Conservation (phyloP, 2,329 filamentous ascomycete species). For the Colletotrichum sidae region DNA sequence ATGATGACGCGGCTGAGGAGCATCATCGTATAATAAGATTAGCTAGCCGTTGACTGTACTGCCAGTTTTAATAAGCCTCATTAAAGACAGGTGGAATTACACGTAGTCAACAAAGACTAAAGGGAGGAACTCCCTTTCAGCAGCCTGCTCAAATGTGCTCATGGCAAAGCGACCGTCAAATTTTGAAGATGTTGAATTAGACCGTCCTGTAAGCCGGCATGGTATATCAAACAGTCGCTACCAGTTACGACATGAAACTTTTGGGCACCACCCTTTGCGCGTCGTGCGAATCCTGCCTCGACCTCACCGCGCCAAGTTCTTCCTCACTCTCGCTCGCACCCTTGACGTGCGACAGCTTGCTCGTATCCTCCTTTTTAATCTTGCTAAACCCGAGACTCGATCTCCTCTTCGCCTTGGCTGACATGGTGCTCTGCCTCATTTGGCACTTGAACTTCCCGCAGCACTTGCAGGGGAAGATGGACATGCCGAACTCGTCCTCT, state of each 20-base stretch:
- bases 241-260: conserved; percentile 7
- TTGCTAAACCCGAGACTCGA: conserved; percentile 2
- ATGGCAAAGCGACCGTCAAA: neutral
- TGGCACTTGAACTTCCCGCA: conserved; percentile 16
- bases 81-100: too few species aligned
- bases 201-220: too few species aligned
- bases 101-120: too few species aligned
- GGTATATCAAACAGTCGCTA: too few species aligned
- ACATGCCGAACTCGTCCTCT: conserved; percentile 14
- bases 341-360: neutral
- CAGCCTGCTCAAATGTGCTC: too few species aligned
- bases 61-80: too few species aligned
- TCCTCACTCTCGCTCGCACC: conserved; percentile 28
- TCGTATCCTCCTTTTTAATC: conserved; percentile 6
- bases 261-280: neutral
- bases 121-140: too few species aligned
- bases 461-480: conserved; percentile 16
- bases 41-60: too few species aligned
- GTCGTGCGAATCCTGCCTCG: conserved; percentile 11
- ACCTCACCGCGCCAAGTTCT: conserved; percentile 10
- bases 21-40: too few species aligned
- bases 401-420: neutral
- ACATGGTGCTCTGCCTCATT: conserved; percentile 5
- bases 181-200: neutral
- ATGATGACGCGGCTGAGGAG: accelerated